Base-by-base conservation (phyloP, 2,329 filamentous ascomycete genomes). In the Alternaria arbusti region DNA sequence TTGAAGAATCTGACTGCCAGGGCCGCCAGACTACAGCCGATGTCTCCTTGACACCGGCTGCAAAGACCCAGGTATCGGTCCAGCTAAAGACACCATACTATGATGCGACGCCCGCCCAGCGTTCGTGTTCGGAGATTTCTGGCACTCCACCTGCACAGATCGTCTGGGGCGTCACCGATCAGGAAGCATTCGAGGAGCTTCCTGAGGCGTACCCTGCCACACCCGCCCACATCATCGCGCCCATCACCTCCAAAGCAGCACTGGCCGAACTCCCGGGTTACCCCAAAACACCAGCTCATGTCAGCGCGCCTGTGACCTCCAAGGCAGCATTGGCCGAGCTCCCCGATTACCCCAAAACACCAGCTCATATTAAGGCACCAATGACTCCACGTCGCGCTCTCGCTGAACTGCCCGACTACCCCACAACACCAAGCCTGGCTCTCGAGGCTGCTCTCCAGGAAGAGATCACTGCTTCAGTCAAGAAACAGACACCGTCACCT, bases 401-500 rank as follows among this genome's bases (percentile, higher is more conserved):
- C n/a, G 66, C 63, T 59, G 71, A 74, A 46, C 59, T 74, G 4
- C 70, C 72, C 43, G 56, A 61, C 23, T 73, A 71, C 49, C 71
- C 71, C 12, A 70, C 66, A 25, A 74, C 70, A 10, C 72, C 72
- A 32, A 66, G 70, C 3, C 46, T 70, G 52, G 70, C 65, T 6
- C 67, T 73, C n/a, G 72, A 74, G 54, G 67, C 68, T 46, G 72
- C 72, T 15, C 64, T 74, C 13, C 72, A 74, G 32, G 69, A 71
- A 49, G 70, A 74, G 57, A 74, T 73, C 47, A 65, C 60, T 15
- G 67, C 70, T 23, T 74, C 72, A 4, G 66, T 71, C 26, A 74
- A 73, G 67, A 74, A 73, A 60, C 69, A 73, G 50, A 70, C 68
- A 2, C 70, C 69, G 4, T 73, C 72, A 10, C 70, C 70, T n/a